phyloP scores from a whole-genome alignment of 305 asterid species.

The Fraxinus greggii region DNA sequence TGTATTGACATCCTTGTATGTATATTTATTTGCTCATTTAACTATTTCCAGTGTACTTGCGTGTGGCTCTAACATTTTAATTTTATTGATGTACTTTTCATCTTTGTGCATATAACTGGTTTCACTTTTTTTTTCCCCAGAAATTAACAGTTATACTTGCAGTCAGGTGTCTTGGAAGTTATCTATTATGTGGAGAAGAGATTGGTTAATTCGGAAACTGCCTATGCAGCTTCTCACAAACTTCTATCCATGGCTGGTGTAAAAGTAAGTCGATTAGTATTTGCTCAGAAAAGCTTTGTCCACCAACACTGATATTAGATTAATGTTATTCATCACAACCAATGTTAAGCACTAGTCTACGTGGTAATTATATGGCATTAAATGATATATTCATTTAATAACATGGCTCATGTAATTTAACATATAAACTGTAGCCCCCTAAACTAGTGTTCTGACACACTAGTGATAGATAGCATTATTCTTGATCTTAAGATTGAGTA shows the following conservation, averaged over 20 bases:
- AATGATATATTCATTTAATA: not conserved
- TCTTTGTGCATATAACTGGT: conserved; percentile 10
- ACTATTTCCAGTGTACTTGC: not conserved
- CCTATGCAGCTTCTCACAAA: conserved; percentile 68
- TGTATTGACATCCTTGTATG: not conserved
- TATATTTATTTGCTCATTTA: not conserved
- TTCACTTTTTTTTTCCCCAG: not conserved
- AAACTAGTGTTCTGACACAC: not conserved
- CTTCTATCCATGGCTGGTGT: conserved; percentile 70
- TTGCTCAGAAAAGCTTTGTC: conserved; percentile 9
- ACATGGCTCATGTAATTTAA: not conserved
- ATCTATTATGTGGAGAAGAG: conserved; percentile 77
- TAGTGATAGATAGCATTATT: not conserved
- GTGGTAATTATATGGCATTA: not conserved
- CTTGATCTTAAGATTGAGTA: conserved; percentile 8
- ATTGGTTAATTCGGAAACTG: conserved; percentile 50
- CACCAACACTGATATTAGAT: conserved; percentile 3
- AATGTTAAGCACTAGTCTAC: not conserved
- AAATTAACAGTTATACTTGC: conserved; percentile 30
- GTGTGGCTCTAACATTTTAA: not conserved
- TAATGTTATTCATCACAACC: not conserved
- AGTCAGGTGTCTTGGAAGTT: conserved; percentile 93
- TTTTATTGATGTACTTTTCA: not conserved
- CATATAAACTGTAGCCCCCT: not conserved
- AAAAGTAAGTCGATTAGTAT: conserved; percentile 48